These are phyloP conservation scores for Ambrosia artemisiifolia DNA, from an alignment of 129 eudicot genomes.

Conservation along the genomic window DNA sequence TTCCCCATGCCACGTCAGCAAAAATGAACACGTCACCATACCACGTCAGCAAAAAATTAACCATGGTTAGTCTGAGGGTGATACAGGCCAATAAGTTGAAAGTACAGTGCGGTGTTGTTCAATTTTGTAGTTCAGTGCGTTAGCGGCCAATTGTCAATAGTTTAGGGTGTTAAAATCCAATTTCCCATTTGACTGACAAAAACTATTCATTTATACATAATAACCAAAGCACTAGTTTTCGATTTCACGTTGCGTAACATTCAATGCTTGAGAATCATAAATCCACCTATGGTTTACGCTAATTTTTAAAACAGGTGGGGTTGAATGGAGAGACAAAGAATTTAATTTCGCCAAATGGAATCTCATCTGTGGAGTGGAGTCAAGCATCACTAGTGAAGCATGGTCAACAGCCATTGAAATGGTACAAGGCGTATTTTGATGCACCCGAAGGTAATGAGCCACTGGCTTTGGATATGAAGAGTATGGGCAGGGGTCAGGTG, in stretches of 20 bases:
- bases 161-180: no score
- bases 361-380: constrained; percentile 63
- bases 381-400: constrained; percentile 38
- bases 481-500: constrained; percentile 81
- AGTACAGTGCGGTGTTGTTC: no score
- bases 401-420: constrained; percentile 60
- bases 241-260: no score
- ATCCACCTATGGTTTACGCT: neutral
- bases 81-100: no score
- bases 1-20: no score
- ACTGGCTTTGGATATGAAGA: constrained; percentile 67
- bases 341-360: constrained; percentile 49
- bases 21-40: no score
- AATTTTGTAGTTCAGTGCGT: no score
- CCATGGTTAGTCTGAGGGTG: no score
- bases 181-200: no score
- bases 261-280: neutral
- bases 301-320: constrained; percentile 52
- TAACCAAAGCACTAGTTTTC: neutral
- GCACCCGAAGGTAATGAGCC: constrained; percentile 77
- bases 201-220: neutral
- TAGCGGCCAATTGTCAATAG: no score
- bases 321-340: constrained; percentile 72
- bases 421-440: constrained; percentile 93
- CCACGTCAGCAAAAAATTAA: no score